Conservation (phyloP, 306 rosid species). For the Boehmeria nivea region DNA sequence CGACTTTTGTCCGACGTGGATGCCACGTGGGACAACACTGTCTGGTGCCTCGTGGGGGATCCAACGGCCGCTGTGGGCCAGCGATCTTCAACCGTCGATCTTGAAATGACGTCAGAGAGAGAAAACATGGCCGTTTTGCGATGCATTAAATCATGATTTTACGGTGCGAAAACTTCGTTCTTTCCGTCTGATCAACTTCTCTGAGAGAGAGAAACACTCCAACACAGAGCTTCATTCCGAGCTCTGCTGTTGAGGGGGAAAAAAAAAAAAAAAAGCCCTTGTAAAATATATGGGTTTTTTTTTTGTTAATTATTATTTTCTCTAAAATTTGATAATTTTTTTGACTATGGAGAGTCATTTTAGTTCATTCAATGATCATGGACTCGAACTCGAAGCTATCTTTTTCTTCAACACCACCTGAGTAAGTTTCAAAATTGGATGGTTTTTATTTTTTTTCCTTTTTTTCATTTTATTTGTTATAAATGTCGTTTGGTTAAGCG, state of each 20-base stretch:
- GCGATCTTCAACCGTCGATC: slow-evolving; percentile 9
- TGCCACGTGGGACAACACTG: slow-evolving; percentile 10
- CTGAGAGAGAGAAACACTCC: too few species aligned
- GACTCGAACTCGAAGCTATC: background rate
- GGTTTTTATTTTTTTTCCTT: background rate
- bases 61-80: slow-evolving; percentile 23
- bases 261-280: too few species aligned
- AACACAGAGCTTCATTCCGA: background rate
- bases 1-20: slow-evolving; percentile 21
- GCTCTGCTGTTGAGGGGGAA: too few species aligned
- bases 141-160: slow-evolving; percentile 15
- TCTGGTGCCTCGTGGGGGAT: background rate
- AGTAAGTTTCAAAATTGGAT: background rate
- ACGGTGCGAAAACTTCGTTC: slow-evolving; percentile 3
- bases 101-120: slow-evolving; percentile 19
- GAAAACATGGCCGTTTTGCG: slow-evolving; percentile 18
- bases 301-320: too few species aligned
- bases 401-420: background rate
- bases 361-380: slow-evolving; percentile 1
- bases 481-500: background rate
- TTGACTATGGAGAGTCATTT: too few species aligned
- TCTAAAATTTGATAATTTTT: too few species aligned
- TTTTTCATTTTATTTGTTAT: background rate
- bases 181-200: slow-evolving; percentile 4
- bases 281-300: too few species aligned